Evolutionary conservation across 169 alveolate genomes (phyloP).

Genomic region (Cryptosporidium parvum): DNA sequence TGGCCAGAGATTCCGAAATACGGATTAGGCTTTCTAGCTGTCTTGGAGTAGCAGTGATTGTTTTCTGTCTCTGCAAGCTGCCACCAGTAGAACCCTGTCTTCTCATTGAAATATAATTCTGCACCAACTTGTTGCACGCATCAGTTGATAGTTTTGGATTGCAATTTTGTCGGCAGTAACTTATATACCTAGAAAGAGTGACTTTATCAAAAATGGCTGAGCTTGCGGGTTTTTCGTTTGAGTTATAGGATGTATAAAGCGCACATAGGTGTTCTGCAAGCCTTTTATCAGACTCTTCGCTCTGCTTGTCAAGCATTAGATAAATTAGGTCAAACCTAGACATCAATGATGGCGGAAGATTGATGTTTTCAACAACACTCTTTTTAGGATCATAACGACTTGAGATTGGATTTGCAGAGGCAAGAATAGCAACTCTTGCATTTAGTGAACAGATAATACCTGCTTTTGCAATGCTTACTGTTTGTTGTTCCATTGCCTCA

Average conservation of each 20-base stretch:
- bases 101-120: slow-evolving; percentile 92
- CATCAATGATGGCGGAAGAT: slow-evolving; percentile 97
- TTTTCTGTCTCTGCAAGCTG: slow-evolving; percentile 75
- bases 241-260: slow-evolving; percentile 66
- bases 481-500: slow-evolving; percentile 99
- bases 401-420: slow-evolving; percentile 98
- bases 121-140: slow-evolving; percentile 86
- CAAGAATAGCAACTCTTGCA: slow-evolving; percentile 98
- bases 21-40: slow-evolving; percentile 97
- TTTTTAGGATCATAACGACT: slow-evolving; percentile 95
- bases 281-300: slow-evolving; percentile 78
- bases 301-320: slow-evolving; percentile 81
- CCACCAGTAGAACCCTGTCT: slow-evolving; percentile 84
- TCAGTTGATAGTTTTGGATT: slow-evolving; percentile 92
- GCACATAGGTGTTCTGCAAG: slow-evolving; percentile 83
- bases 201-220: slow-evolving; percentile 81
- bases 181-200: slow-evolving; percentile 88
- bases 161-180: slow-evolving; percentile 92
- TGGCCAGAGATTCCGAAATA: slow-evolving; percentile 96
- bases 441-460: slow-evolving; percentile 92
- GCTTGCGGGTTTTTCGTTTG: slow-evolving; percentile 17
- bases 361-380: slow-evolving; percentile 97
- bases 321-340: slow-evolving; percentile 89
- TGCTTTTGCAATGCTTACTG: slow-evolving; percentile 99
- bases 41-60: slow-evolving; percentile 96